Evolutionary conservation across 208 protist species (phyloP).

Genomic region (Angomonas deanei): DNA sequence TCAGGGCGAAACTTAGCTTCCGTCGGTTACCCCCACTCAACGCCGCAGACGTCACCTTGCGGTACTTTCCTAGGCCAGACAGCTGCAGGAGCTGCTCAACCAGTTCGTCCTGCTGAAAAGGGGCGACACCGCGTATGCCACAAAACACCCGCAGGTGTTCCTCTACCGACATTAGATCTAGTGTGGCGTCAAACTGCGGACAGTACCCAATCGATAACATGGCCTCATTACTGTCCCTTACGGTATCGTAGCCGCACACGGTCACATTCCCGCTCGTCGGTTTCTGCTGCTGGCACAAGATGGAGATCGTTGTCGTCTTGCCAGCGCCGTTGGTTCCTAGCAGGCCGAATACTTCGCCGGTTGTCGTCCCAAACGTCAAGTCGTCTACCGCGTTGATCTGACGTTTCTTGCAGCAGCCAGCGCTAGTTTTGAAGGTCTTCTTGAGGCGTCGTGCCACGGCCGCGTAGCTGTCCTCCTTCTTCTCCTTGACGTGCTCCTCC

Average conservation of each 20-base stretch:
- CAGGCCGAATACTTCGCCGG: conserved; percentile 79
- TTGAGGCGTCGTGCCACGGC: too few relatives aligned
- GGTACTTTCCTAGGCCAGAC: conserved; percentile 33
- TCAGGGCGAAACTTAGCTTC: conserved; percentile 72
- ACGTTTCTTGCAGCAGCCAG: too few relatives aligned
- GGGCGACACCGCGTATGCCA: conserved; percentile 39
- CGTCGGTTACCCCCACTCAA: conserved; percentile 82
- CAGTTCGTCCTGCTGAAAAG: conserved; percentile 7
- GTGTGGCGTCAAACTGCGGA: conserved; percentile 91
- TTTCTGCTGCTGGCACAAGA: conserved; percentile 64
- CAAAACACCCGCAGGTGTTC: conserved; percentile 89
- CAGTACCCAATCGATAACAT: conserved; percentile 85
- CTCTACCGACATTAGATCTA: conserved; percentile 77
- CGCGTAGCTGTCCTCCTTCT: conserved; percentile 55
- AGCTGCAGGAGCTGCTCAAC: conserved; percentile 28
- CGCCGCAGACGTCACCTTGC: conserved; percentile 18
- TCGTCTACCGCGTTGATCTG: conserved; percentile 59
- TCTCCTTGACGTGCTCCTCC: conserved; percentile 10
- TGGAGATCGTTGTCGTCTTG: conserved; percentile 83
- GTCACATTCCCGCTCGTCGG: conserved; percentile 48
- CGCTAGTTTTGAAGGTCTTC: too few relatives aligned
- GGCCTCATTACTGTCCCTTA: conserved; percentile 23
- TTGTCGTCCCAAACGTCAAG: conserved; percentile 54
- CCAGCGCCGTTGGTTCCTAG: conserved; percentile 87
- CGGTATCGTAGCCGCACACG: conserved; percentile 44